Conservation (phyloP, 306 rosid species). For the Castanopsis chinensis region DNA sequence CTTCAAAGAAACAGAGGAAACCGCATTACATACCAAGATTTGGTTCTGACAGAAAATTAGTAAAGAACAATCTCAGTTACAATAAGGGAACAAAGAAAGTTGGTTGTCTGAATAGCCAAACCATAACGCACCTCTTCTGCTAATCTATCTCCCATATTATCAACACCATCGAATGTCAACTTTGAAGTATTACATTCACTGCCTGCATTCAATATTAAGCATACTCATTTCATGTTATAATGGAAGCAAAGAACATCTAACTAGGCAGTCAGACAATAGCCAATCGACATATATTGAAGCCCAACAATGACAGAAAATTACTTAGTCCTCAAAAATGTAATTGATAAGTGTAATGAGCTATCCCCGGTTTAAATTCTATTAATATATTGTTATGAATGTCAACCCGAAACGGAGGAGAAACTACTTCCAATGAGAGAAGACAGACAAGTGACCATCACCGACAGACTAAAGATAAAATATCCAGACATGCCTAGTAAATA, state of each 20-base stretch:
- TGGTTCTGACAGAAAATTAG: conserved; percentile 1
- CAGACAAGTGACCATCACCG: not conserved
- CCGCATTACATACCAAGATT: not conserved
- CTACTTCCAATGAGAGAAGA: not conserved
- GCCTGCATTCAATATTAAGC: conserved; percentile 55
- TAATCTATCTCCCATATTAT: conserved; percentile 81
- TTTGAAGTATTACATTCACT: conserved; percentile 64
- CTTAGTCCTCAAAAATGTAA: too few species aligned
- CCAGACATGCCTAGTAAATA: too few species aligned
- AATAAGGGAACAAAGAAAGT: conserved; percentile 1
- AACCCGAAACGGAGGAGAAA: too few species aligned
- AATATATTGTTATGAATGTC: too few species aligned
- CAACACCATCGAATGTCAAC: conserved; percentile 85
- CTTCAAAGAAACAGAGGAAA: not conserved
- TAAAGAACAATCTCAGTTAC: not conserved
- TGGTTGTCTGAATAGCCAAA: not conserved
- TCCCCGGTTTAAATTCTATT: too few species aligned
- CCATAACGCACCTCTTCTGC: conserved; percentile 64
- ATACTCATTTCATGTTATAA: conserved; percentile 30
- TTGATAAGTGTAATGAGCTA: too few species aligned
- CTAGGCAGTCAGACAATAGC: conserved; percentile 10
- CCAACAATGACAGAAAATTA: too few species aligned
- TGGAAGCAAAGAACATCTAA: conserved; percentile 4
- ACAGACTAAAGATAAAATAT: too few species aligned
- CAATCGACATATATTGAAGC: conserved; percentile 3